Base-by-base conservation (phyloP, 1,284 basidiomycete genomes). In the Pyrrhoderma noxium region DNA sequence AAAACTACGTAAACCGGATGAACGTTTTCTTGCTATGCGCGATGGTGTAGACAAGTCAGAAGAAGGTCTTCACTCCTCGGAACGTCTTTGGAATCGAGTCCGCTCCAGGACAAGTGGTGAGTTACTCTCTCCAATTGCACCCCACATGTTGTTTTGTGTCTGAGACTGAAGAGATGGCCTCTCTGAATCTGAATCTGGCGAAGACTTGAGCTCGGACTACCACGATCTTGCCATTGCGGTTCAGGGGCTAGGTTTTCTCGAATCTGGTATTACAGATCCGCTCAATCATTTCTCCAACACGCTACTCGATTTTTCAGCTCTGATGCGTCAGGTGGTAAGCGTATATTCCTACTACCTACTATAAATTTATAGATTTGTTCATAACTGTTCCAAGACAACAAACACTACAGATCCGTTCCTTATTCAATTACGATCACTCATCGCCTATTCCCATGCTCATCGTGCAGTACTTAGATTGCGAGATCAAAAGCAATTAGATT, bases 401-500 rank as follows among this genome's bases (percentile, higher is more conserved):
- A 83, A 80, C 2, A 85, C 88, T 0, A 85, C 85, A 2, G 91
- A 94, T 61, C 90, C 92, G 1, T 88, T 97, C 69, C 78, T 98
- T 23, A 70, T 82, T 13, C 91, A 95, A 61, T 74, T 95, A 4
- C 92, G 96, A 61, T 93, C 93, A 1, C 74, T 98, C 3, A 74
- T 94, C 5, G 80, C 84, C 7, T 98, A 97, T 65, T 88, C 93
- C 0, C 80, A 89, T 59, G 84, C 92, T 22, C 95, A 98, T 61
- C 83, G 90, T 47, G 82, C 85, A 7, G 91, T 97, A 3, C 78
- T 99, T 55, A 95, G 92, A 67, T 76, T 97, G 34, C 84, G 96
- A 43, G 96, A 99, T 66, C 93, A 98, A 69, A 99, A 98, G 67
- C 96, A 99, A 67, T 81, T 98, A 49, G 95, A 99, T 65, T 97